Evolutionary conservation across 805 yeast species (phyloP), one percentile per base, ranked within the genome.

Genomic region (Starmerella sirachaensis): DNA sequence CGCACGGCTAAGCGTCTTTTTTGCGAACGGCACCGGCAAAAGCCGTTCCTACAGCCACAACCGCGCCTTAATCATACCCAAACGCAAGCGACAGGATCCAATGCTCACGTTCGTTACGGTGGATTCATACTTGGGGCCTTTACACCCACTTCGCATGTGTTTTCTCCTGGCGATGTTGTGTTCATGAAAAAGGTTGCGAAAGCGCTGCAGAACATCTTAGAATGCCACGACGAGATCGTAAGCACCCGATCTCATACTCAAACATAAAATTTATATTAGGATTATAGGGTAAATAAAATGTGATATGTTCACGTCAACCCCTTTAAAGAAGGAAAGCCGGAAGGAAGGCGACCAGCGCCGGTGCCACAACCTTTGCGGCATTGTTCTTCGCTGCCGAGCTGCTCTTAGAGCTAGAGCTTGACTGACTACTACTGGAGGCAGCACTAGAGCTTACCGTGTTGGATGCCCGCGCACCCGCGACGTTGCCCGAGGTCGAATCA

Each of bases 91-190:
- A 12, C 8, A 16, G 7, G n/a, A 22, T 18, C 10, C 18, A 18
- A 6, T 21, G 29, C 29, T n/a, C 11, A 13, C 18, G 20, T 24
- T 3, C 11, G 11, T 13, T 21, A 23, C 1, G 50, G 53, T 4
- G 59, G 59, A 8, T 56, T 45, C 30, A 44, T 53, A 2, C 41
- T 56, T 47, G 57, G 47, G 8, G 57, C 56, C 11, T 47, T 51
- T 20, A 22, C 41, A 18, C 27, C 33, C 5, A 25, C 20, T n/a
- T 27, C 39, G 29, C 48, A 49, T 9, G 31, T 38, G n/a, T 50
- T 51, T 29, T 49, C 56, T 3, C 51, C 58, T 1, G 52, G 50
- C 10, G 59, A 56, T 29, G 46, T 51, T 14, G 52, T 45, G 28
- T 53, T 53, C 29, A 46, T 50, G 48, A 54, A 56, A 38, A 42